Evolutionary conservation across 345 rosid genomes (phyloP).

Genomic region (Cardiospermum halicacabum): DNA sequence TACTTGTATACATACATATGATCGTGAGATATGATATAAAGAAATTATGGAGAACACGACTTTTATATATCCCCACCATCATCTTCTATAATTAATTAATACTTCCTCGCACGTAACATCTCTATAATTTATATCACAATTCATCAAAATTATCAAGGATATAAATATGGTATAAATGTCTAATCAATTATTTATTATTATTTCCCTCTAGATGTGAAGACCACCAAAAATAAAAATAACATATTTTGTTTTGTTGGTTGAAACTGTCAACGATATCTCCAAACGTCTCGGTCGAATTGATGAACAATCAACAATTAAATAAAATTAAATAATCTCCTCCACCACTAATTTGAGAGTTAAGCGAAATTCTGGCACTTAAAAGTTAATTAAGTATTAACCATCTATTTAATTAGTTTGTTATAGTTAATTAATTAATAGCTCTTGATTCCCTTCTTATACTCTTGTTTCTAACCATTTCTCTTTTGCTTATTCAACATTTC

Average conservation of each 20-base stretch:
- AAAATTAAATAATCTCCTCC: constrained; percentile 4
- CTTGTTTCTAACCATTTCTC: not conserved
- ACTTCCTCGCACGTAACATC: no score
- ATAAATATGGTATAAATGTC: no score
- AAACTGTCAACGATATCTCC: constrained; percentile 32
- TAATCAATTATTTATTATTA: not conserved
- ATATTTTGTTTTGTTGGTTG: constrained; percentile 1
- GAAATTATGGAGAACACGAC: no score
- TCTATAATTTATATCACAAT: no score
- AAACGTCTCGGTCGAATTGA: constrained; percentile 6
- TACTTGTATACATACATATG: no score
- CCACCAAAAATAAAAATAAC: constrained; percentile 5
- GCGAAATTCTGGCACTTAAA: constrained; percentile 30
- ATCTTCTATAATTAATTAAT: no score
- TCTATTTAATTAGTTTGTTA: no score
- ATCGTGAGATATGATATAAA: no score
- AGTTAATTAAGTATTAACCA: not conserved
- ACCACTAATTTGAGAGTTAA: constrained; percentile 1
- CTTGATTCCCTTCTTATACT: constrained; percentile 1
- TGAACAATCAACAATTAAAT: not conserved
- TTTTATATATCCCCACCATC: no score
- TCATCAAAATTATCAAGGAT: no score
- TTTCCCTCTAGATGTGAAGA: not conserved
- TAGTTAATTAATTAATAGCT: no score
- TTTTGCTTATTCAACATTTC: constrained; percentile 10